Conservation (phyloP, 129 eudicot species). For the Scalesia atractyloides region DNA sequence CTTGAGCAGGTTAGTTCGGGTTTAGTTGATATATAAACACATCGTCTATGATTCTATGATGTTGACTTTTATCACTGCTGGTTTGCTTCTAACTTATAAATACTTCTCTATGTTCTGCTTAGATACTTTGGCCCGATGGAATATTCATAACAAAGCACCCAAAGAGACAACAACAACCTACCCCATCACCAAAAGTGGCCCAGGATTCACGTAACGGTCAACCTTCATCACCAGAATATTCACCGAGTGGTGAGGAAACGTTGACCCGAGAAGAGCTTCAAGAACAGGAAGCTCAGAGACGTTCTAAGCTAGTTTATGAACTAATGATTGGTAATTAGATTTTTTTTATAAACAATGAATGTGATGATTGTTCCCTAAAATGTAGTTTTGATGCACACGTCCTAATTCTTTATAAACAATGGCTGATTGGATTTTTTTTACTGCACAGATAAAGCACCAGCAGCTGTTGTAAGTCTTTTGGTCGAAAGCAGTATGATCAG, state of each 20-base stretch:
- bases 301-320: slow-evolving; percentile 84
- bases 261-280: slow-evolving; percentile 60
- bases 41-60: background rate
- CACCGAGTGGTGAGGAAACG: slow-evolving; percentile 47
- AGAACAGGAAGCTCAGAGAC: slow-evolving; percentile 76
- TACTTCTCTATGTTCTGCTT: slow-evolving; percentile 19
- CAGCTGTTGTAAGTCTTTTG: slow-evolving; percentile 87
- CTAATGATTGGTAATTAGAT: slow-evolving; percentile 74
- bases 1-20: slow-evolving; percentile 66
- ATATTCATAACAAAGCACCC: slow-evolving; percentile 94
- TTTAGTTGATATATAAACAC: too few relatives aligned
- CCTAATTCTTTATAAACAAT: background rate
- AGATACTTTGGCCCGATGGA: slow-evolving; percentile 99
- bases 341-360: background rate
- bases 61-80: slow-evolving; percentile 13
- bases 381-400: too few relatives aligned
- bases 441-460: slow-evolving; percentile 81
- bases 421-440: slow-evolving; percentile 10
- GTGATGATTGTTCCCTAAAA: background rate
- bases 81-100: slow-evolving; percentile 6
- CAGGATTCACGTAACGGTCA: slow-evolving; percentile 41
- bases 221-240: slow-evolving; percentile 49
- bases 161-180: slow-evolving; percentile 52
- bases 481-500: slow-evolving; percentile 91
- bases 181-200: slow-evolving; percentile 44